Conservation (phyloP, 2,329 filamentous ascomycete genomes). For the Metarhizium anisopliae region DNA sequence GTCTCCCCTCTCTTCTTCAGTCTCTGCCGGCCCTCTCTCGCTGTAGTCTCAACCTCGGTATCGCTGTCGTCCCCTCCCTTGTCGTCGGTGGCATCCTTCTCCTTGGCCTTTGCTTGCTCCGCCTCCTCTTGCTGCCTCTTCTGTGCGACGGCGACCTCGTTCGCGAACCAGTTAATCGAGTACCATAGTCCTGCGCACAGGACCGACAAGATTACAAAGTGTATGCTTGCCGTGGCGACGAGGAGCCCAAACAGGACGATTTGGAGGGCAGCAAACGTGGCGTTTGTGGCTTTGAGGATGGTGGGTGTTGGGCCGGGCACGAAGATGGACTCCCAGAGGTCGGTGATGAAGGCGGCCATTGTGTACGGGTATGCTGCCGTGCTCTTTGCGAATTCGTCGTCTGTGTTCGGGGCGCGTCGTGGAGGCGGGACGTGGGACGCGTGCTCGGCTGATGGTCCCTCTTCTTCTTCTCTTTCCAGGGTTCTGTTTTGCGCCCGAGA, state of each 20-base stretch:
- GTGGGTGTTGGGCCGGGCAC: slow-evolving; percentile 83
- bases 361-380: slow-evolving; percentile 1
- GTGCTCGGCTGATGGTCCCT: no score
- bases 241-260: slow-evolving; percentile 67
- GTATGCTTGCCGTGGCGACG: slow-evolving; percentile 73
- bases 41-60: slow-evolving; percentile 34
- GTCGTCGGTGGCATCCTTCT: slow-evolving; percentile 15
- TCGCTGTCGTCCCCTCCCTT: slow-evolving; percentile 26
- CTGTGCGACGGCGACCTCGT: slow-evolving; percentile 44
- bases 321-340: slow-evolving; percentile 90
- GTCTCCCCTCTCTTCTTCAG: slow-evolving; percentile 15
- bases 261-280: slow-evolving; percentile 79
- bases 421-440: background rate
- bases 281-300: slow-evolving; percentile 83
- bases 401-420: background rate
- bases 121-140: slow-evolving; percentile 29
- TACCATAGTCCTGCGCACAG: slow-evolving; percentile 81
- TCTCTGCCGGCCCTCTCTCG: slow-evolving; percentile 20
- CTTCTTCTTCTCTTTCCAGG: no score
- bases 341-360: slow-evolving; percentile 57
- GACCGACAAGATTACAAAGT: slow-evolving; percentile 75
- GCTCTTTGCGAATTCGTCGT: background rate
- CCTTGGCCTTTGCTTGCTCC: slow-evolving; percentile 27
- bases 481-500: no score
- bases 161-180: slow-evolving; percentile 94